Evolutionary conservation across 2,329 filamentous ascomycete species (phyloP).

Genomic region (Sclerotinia subarctica): DNA sequence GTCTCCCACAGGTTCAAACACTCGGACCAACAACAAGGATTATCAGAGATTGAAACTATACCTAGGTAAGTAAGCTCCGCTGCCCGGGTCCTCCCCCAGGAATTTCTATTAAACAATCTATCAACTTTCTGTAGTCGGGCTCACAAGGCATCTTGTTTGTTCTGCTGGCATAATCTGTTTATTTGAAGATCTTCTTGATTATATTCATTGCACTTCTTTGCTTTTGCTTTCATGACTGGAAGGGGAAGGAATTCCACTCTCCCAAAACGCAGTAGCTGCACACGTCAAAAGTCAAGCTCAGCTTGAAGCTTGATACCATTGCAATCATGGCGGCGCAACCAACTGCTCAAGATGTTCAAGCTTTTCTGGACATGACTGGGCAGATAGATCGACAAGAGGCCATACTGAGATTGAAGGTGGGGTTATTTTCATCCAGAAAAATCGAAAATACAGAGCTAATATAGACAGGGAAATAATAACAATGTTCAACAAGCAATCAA

Average conservation of each 20-base stretch:
- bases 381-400: conserved; percentile 17
- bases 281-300: not conserved
- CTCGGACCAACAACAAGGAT: conserved; percentile 3
- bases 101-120: not conserved
- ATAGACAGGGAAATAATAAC: conserved; percentile 44
- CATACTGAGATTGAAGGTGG: conserved; percentile 18
- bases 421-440: not conserved
- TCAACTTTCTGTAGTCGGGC: not conserved
- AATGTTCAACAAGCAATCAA: conserved; percentile 49
- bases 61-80: conserved; percentile 1
- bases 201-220: not conserved
- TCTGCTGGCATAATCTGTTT: not conserved
- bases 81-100: not conserved
- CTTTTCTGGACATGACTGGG: conserved; percentile 17
- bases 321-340: conserved; percentile 17
- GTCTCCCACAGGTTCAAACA: not conserved
- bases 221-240: conserved; percentile 7
- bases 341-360: conserved; percentile 19
- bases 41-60: not conserved
- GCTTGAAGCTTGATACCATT: not conserved
- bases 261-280: not conserved
- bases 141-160: not conserved
- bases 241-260: not conserved
- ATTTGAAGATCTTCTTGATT: not conserved
- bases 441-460: conserved; percentile 23